phyloP scores from a whole-genome alignment of 2,329 filamentous ascomycete genomes.

The Neophaeococcomyces mojaviensis region DNA sequence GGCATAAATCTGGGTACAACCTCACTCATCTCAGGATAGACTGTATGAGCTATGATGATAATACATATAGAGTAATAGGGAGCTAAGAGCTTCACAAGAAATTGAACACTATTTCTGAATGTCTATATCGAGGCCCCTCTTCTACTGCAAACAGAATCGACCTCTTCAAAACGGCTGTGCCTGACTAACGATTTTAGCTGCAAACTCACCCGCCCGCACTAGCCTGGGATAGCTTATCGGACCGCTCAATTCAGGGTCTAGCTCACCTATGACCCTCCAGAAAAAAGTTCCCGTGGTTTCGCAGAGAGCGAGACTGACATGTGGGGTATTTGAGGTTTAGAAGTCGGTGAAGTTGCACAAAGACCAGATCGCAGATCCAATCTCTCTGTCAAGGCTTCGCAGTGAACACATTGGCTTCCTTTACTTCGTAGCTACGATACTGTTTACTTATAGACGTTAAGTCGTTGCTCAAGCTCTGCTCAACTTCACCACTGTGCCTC shows the following conservation, averaged over 20 bases:
- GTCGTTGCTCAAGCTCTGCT: background rate
- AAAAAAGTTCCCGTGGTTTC: background rate
- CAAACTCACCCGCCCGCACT: background rate
- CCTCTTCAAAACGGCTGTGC: too few species aligned
- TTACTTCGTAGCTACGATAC: too few species aligned
- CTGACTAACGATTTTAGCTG: too few species aligned
- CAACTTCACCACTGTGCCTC: background rate
- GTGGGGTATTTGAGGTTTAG: background rate
- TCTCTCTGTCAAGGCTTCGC: background rate
- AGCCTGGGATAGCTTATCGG: background rate
- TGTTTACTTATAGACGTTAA: too few species aligned
- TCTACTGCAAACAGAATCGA: too few species aligned
- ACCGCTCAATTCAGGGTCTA: background rate
- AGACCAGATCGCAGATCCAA: conserved; percentile 1
- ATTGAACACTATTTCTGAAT: too few species aligned
- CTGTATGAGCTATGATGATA: background rate
- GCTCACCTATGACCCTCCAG: background rate
- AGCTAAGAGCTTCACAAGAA: too few species aligned
- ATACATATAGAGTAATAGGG: too few species aligned
- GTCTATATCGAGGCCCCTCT: too few species aligned
- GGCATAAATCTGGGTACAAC: too few species aligned
- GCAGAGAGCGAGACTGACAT: background rate
- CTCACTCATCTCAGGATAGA: too few species aligned
- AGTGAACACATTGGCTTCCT: background rate
- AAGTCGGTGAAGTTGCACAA: conserved; percentile 4